Evolutionary conservation across 257 asterid species (phyloP).

Genomic region (Fraxinus excelsior): DNA sequence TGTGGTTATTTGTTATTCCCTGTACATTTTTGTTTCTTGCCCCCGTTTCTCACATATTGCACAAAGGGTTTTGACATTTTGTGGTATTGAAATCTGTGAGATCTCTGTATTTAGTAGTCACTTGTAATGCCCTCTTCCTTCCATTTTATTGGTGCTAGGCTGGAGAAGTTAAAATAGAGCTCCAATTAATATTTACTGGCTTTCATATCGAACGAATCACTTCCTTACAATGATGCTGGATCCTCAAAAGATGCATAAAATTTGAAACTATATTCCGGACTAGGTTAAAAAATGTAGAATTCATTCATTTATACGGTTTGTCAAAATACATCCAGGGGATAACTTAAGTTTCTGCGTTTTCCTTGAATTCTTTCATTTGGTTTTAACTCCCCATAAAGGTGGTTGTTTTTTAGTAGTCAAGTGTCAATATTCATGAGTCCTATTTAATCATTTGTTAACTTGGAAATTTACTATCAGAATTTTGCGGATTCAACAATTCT

Average conservation of each 20-base stretch:
- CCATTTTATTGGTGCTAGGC: background rate
- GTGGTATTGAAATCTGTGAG: background rate
- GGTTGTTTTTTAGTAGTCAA: background rate
- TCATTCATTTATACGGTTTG: background rate
- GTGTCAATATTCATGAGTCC: background rate
- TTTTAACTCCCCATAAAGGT: background rate
- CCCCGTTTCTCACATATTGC: background rate
- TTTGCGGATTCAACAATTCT: too few species aligned
- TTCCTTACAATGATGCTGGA: background rate
- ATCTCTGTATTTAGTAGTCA: background rate
- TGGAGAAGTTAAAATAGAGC: constrained; percentile 1
- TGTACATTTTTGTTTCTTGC: background rate
- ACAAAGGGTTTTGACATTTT: background rate
- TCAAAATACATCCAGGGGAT: background rate
- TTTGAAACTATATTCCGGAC: background rate
- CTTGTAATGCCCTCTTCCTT: background rate
- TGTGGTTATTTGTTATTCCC: background rate
- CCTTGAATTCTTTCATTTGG: background rate
- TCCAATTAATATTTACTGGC: background rate
- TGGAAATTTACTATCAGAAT: background rate
- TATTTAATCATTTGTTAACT: background rate
- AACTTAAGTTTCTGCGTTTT: background rate
- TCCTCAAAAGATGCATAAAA: background rate
- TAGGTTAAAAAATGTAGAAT: background rate
- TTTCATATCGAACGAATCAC: background rate